A percentile compares a stretch with the other conserved stretches of the same genome.
These are phyloP conservation scores for Ramaria sp. DNA, from an alignment of 768 basidiomycete species.

Conservation along the genomic window DNA sequence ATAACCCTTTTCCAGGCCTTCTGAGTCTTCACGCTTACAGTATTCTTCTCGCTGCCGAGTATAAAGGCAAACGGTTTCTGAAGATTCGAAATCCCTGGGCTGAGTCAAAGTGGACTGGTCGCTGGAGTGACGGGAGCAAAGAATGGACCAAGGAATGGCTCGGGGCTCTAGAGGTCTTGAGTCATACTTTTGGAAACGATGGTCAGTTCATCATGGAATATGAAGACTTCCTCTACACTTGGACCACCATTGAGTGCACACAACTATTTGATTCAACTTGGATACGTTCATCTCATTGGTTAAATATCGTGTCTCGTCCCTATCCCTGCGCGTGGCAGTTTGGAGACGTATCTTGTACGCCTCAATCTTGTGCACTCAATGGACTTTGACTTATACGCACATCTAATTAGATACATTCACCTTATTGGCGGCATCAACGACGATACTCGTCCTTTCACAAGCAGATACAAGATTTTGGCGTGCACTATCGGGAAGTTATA, in stretches of 20 bases:
- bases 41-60: conserved; percentile 32
- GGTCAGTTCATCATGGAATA: conserved; percentile 47
- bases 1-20: conserved; percentile 9
- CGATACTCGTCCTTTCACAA: conserved; percentile 44
- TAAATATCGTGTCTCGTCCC: conserved; percentile 14
- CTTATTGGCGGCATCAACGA: conserved; percentile 26
- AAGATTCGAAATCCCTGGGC: conserved; percentile 44
- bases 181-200: conserved; percentile 37
- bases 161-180: conserved; percentile 26
- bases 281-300: conserved; percentile 19
- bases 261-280: conserved; percentile 18
- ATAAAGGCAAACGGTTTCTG: conserved; percentile 35
- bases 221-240: conserved; percentile 10
- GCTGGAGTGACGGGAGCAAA: conserved; percentile 44
- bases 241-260: conserved; percentile 15
- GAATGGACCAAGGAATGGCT: conserved; percentile 48
- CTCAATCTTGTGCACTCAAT: neutral
- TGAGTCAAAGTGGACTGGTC: conserved; percentile 35
- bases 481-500: conserved; percentile 31
- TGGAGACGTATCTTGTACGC: conserved; percentile 26
- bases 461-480: conserved; percentile 38
- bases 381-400: conserved; percentile 7
- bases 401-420: conserved; percentile 31
- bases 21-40: conserved; percentile 30
- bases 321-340: conserved; percentile 17